phyloP scores from a whole-genome alignment of 2,329 filamentous ascomycete genomes.

The Neofusicoccum ribis region DNA sequence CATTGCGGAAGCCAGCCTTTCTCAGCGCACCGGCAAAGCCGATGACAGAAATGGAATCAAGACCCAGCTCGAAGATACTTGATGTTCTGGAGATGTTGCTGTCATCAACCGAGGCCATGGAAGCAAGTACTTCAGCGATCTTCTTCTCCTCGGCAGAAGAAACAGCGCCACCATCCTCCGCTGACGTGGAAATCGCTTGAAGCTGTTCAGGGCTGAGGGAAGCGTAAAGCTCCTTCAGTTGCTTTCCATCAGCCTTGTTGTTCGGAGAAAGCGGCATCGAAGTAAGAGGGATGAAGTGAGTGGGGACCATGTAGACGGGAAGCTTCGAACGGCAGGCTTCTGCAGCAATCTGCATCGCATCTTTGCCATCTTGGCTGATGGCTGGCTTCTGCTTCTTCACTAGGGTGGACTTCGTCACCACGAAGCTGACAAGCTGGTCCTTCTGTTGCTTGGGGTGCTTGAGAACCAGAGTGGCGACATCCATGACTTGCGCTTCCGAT shows the following conservation, averaged over 20 bases:
- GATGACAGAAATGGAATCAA: constrained; percentile 85
- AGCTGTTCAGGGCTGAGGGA: constrained; percentile 61
- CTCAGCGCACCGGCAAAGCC: constrained; percentile 67
- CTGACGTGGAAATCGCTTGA: constrained; percentile 50
- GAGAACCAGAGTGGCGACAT: constrained; percentile 75
- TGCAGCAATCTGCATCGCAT: constrained; percentile 21
- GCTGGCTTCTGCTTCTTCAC: constrained; percentile 24
- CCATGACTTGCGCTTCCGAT: constrained; percentile 58
- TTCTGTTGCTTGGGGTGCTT: constrained; percentile 72
- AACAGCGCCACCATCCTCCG: constrained; percentile 25
- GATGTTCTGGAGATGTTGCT: constrained; percentile 54
- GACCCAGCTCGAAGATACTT: constrained; percentile 80
- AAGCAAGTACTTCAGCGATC: constrained; percentile 57
- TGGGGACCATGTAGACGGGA: constrained; percentile 88
- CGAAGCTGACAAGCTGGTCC: constrained; percentile 79
- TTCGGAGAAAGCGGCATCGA: constrained; percentile 80
- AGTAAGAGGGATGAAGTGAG: constrained; percentile 72
- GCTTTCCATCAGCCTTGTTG: constrained; percentile 81
- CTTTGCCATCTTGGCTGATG: constrained; percentile 24
- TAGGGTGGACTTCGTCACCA: constrained; percentile 36
- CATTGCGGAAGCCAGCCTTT: constrained; percentile 59
- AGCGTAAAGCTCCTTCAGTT: constrained; percentile 66
- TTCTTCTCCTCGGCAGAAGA: constrained; percentile 43
- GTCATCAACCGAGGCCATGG: constrained; percentile 51
- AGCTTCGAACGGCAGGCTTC: constrained; percentile 68